phyloP scores from a whole-genome alignment of 2,329 filamentous ascomycete genomes.

The Botryotinia calthae region DNA sequence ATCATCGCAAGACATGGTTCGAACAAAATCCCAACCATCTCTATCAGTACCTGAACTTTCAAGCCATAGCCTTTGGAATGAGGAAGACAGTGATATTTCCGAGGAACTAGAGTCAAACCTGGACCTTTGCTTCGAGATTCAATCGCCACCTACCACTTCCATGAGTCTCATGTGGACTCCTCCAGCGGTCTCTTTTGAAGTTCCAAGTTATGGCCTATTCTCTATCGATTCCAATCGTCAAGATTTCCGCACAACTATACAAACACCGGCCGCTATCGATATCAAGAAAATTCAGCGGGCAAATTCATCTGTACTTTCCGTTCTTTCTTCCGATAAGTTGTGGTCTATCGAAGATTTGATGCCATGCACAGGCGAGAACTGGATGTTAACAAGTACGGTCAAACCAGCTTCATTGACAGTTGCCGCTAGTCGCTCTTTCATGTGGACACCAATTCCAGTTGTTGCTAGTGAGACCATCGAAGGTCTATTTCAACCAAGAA shows the following conservation, averaged over 20 bases:
- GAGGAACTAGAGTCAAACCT: not conserved
- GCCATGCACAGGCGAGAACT: slow-evolving; percentile 7
- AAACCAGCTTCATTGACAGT: not conserved
- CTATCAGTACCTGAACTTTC: slow-evolving; percentile 23
- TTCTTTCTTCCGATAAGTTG: slow-evolving; percentile 28
- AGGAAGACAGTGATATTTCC: not conserved
- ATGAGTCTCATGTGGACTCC: slow-evolving; percentile 25
- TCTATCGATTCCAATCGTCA: slow-evolving; percentile 17
- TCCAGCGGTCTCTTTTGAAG: not conserved
- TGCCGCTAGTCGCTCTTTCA: not conserved
- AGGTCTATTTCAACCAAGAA: slow-evolving; percentile 28
- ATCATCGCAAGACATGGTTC: slow-evolving; percentile 23
- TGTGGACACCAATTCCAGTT: slow-evolving; percentile 26
- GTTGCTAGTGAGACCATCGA: not conserved
- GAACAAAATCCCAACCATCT: slow-evolving; percentile 25
- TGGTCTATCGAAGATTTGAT: slow-evolving; percentile 24
- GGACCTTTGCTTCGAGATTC: not conserved
- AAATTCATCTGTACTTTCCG: slow-evolving; percentile 16
- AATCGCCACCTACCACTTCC: not conserved
- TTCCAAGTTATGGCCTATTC: slow-evolving; percentile 29
- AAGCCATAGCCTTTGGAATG: slow-evolving; percentile 27
- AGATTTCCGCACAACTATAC: slow-evolving; percentile 27
- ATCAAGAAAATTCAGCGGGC: slow-evolving; percentile 26
- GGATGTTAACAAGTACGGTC: slow-evolving; percentile 23
- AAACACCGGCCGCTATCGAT: slow-evolving; percentile 27